Evolutionary conservation across 2,329 filamentous ascomycete genomes (phyloP).

Genomic region (Aspergillus sojae): DNA sequence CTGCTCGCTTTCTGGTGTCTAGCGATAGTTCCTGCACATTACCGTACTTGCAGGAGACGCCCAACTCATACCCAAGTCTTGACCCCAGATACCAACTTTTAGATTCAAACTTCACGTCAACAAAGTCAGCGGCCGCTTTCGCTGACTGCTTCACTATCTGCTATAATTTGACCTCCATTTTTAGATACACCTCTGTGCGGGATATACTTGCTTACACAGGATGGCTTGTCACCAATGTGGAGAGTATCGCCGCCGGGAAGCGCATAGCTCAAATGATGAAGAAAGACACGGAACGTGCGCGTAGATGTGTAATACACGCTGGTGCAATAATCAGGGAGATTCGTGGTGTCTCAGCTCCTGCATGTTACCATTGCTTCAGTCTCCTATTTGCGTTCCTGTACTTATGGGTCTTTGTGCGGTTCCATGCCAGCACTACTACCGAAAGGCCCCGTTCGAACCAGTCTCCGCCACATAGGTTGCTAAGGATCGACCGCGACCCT

Average conservation of each 20-base stretch:
- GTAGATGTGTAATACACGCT: background rate
- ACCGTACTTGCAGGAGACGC: background rate
- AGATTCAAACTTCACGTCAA: background rate
- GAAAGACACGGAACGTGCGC: background rate
- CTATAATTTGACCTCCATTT: background rate
- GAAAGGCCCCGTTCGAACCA: accelerated
- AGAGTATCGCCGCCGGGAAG: background rate
- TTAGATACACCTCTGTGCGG: background rate
- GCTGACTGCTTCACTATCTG: background rate
- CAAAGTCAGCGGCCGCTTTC: background rate
- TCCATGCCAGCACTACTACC: background rate
- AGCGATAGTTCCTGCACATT: background rate
- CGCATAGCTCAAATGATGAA: background rate
- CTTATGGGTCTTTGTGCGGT: background rate
- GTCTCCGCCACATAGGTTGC: background rate
- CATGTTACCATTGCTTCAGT: background rate
- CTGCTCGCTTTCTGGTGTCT: background rate
- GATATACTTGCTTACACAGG: background rate
- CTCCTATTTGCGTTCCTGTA: background rate
- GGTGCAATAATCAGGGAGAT: background rate
- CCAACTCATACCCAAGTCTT: background rate
- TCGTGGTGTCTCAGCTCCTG: background rate
- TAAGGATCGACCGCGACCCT: background rate
- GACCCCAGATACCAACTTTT: background rate
- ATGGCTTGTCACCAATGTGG: background rate